A percentile compares a stretch with the other conserved stretches of the same genome.
Evolutionary conservation across 441 rosid species (phyloP).

Genomic region (Euphorbia celastroides): DNA sequence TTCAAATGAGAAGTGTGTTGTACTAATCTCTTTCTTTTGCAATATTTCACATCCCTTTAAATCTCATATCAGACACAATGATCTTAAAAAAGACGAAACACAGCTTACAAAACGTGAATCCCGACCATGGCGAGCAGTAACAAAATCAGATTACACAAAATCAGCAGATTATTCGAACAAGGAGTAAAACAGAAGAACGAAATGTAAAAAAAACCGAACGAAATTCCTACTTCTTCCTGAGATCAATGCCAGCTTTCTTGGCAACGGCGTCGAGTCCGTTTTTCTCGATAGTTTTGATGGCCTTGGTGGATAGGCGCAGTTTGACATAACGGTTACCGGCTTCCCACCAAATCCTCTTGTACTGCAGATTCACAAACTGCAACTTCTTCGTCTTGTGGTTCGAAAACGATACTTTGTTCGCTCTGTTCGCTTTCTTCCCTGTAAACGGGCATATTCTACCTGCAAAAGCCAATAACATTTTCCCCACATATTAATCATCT

Average conservation of each 20-base stretch:
- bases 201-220: background rate
- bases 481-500: background rate
- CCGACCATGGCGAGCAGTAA: slow-evolving; percentile 3
- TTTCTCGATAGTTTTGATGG: slow-evolving; percentile 85
- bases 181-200: slow-evolving; percentile 4
- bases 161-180: slow-evolving; percentile 9
- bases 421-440: slow-evolving; percentile 87
- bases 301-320: slow-evolving; percentile 79
- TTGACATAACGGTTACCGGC: slow-evolving; percentile 82
- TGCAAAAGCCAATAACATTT: slow-evolving; percentile 25
- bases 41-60: background rate
- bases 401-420: slow-evolving; percentile 86
- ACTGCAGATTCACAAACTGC: slow-evolving; percentile 90
- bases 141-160: slow-evolving; percentile 8
- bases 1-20: background rate
- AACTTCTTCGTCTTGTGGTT: slow-evolving; percentile 91
- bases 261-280: slow-evolving; percentile 92
- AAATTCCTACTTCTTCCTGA: slow-evolving; percentile 47
- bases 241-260: slow-evolving; percentile 91
- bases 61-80: background rate
- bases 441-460: slow-evolving; percentile 91
- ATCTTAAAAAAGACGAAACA: background rate
- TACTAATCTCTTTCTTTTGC: background rate
- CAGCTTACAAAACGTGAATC: background rate
- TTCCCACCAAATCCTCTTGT: slow-evolving; percentile 96